These are phyloP conservation scores for Phytophthora aleatoria DNA, from an alignment of 352 stramenopile species.

Conservation along the genomic window DNA sequence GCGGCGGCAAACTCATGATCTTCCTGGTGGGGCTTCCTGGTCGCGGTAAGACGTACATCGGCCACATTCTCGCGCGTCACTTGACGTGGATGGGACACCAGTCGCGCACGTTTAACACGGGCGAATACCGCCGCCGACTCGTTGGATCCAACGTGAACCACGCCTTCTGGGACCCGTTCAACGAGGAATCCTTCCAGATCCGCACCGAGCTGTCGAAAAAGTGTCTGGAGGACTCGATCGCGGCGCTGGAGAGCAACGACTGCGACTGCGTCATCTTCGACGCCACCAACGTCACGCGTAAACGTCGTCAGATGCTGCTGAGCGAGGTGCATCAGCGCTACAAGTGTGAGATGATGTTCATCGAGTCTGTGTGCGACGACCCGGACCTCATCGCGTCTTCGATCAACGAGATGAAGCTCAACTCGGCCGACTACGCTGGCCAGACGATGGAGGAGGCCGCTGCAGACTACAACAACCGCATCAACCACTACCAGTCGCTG, in stretches of 20 bases:
- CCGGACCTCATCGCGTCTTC: constrained; percentile 76
- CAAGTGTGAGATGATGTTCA: constrained; percentile 86
- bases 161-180: constrained; percentile 82
- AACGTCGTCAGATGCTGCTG: constrained; percentile 63
- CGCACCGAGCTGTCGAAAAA: constrained; percentile 70
- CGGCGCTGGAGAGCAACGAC: constrained; percentile 60
- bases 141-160: constrained; percentile 75
- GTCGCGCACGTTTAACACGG: constrained; percentile 83
- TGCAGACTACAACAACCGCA: constrained; percentile 78
- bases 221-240: constrained; percentile 76
- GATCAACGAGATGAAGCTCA: constrained; percentile 88
- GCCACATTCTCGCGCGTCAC: constrained; percentile 78
- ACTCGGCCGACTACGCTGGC: constrained; percentile 76
- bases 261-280: constrained; percentile 87
- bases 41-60: constrained; percentile 87
- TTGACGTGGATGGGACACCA: constrained; percentile 89
- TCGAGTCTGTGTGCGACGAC: constrained; percentile 81
- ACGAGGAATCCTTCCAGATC: constrained; percentile 73
- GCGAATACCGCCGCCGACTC: constrained; percentile 77
- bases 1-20: constrained; percentile 78
- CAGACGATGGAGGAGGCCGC: constrained; percentile 77
- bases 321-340: constrained; percentile 59
- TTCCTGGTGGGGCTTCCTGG: constrained; percentile 81
- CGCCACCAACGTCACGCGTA: constrained; percentile 81
- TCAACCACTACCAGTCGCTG: constrained; percentile 77